Base-by-base conservation (phyloP, 208 protist genomes). In the Acanthamoeba lugdunensis region DNA sequence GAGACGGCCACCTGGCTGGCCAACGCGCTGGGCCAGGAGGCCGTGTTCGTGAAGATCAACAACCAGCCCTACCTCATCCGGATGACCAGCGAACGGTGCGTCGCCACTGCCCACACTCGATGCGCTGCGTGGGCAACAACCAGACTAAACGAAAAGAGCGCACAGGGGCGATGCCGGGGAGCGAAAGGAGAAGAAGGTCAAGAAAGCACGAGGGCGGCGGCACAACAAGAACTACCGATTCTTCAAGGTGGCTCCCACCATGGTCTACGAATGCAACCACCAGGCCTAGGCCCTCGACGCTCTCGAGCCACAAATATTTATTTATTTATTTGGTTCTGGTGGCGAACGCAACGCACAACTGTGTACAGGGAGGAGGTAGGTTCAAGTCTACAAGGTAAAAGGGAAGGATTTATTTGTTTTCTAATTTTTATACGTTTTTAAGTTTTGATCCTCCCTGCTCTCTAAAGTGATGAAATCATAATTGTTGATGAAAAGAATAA, bases 31-130 rank as follows among this genome's bases (percentile, higher is more conserved):
- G 81, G 81, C 28, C 81, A 89, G 41, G 81, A 89, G 56, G 81
- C 81, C 14, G 81, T 89, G 23, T 89, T 89, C 30, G 81, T 89
- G 11, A 89, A 89, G 81, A 67, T 89, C 14, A 89, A 89, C 81
- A 89, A 89, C 81, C 48, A 67, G 50, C 52, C 81, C 81, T 89
- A 89, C 50, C 81, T 89, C 30, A 89, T 89, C 18, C 48, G 81
- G 25, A 69, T 69, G 63, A 69, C 63, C 9, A n/a, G n/a, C 63
- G n/a, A 23, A 16, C 63, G n/a, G 63, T 69, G 23, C 1, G 63
- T 69, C 52, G 52, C 52, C 13, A 11, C 52, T 56, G 4, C 52
- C 16, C 52, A 56, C 52, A 56, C 8, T n/a, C 8, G 3, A 71
- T n/a, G 65, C 9, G 3, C 2, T 41, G 37, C 3, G 37, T 41